phyloP scores from a whole-genome alignment of 495 filamentous ascomycete genomes.

The Penicillium argentinense region DNA sequence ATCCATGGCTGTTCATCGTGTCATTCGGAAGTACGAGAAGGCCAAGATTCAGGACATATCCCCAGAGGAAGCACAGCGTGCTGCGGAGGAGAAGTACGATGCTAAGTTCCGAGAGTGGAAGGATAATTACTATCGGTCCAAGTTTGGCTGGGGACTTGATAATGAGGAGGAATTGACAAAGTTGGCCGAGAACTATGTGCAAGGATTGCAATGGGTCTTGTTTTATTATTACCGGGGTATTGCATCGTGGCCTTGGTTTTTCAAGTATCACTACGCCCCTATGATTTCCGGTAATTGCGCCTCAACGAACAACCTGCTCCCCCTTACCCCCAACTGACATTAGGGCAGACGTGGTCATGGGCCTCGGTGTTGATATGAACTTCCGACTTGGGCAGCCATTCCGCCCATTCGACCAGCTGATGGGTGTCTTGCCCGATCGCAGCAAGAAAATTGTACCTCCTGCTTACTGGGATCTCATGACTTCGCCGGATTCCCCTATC shows the following conservation, averaged over 20 bases:
- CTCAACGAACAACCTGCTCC: not conserved
- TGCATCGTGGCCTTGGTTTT: constrained; percentile 98
- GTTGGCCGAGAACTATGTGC: constrained; percentile 93
- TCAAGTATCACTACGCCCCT: constrained; percentile 92
- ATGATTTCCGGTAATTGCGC: constrained; percentile 77
- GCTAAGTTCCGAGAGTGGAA: constrained; percentile 90
- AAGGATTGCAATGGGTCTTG: constrained; percentile 97
- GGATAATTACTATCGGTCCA: constrained; percentile 83
- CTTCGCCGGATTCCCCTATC: constrained; percentile 84
- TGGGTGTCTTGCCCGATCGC: constrained; percentile 96
- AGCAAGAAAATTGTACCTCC: constrained; percentile 92
- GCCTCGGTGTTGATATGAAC: constrained; percentile 81
- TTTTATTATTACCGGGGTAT: constrained; percentile 98
- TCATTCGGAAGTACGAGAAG: constrained; percentile 86
- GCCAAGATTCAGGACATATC: constrained; percentile 82
- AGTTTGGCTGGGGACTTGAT: constrained; percentile 86
- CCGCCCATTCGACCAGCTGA: constrained; percentile 91
- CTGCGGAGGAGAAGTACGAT: constrained; percentile 80
- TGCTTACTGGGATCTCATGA: constrained; percentile 92
- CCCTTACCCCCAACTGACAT: constrained; percentile 11
- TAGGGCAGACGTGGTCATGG: constrained; percentile 72
- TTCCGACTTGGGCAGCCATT: constrained; percentile 95
- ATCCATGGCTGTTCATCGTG: constrained; percentile 74
- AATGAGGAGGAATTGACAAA: constrained; percentile 79
- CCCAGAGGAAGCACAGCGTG: constrained; percentile 70